Evolutionary conservation across 306 rosid genomes (phyloP), one percentile per base, ranked within the genome.

Genomic region (Castanea mollissima): DNA sequence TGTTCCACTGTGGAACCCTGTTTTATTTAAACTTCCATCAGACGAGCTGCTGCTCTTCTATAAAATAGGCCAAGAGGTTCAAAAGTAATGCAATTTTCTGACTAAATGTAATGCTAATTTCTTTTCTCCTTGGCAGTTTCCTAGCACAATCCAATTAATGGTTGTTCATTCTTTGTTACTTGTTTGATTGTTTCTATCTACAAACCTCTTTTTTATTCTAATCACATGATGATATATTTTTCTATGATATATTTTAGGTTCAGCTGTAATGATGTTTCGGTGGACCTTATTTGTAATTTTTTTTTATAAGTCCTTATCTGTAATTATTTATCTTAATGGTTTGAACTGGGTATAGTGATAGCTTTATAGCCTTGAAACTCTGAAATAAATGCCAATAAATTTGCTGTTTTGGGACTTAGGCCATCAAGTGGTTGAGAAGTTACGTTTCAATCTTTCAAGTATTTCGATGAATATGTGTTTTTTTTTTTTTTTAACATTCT

Each of bases 1-100:
- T 69, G 83, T 92, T 82, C 94, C 98, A 55, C 88, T 94, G 97
- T 94, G 98, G 98, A 94, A 94, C 64, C 98, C 97, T 31, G 97
- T 91, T 16, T 74, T 94, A 78, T 92, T 91, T 81, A 94, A 88
- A 79, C 97, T 94, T 82, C 93, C 97, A 38, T 91, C 98, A 35
- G 86, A 90, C 44, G 98, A 75, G 91, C 60, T 92, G 67, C 97
- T 94, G 84, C 86, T 94, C 62, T 94, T 94, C 85, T 94, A 92
- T 81, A 94, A 84, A 81, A 86, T 92, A 79, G 97, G 98, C 60
- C 93, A 79, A 81, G 94, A 91, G 2, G 97, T 94, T 82, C 92
- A 94, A 79, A 92, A 88, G 97, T 94, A 89, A 80, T 64, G 70
- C 35, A 32, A 32, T 19, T 71, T 72, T 79, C 56, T 64, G 70